Percentiles rank a stretch among this genome's conserved stretches.
Conservation (phyloP, 2,329 filamentous ascomycete genomes). For the Claviceps cyperi region DNA sequence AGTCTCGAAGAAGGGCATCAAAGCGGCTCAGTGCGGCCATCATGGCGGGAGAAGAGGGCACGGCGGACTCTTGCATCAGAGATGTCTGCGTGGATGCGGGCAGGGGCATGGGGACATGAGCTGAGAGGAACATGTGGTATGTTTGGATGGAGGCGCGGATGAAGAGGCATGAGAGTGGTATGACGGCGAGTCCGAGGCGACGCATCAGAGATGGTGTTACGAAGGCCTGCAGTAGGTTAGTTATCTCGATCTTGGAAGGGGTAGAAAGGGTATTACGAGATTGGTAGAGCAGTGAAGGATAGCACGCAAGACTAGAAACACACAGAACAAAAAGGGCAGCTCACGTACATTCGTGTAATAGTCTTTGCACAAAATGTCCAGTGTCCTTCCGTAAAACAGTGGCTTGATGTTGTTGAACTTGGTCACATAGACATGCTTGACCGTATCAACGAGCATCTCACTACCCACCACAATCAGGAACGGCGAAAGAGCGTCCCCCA, state of each 20-base stretch:
- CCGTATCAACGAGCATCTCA: constrained; percentile 91
- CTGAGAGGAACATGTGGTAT: constrained; percentile 94
- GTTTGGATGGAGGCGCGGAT: constrained; percentile 90
- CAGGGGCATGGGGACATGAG: constrained; percentile 63
- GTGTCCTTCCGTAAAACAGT: constrained; percentile 71
- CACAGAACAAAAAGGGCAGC: background rate
- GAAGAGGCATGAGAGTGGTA: constrained; percentile 87
- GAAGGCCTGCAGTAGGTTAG: constrained; percentile 48
- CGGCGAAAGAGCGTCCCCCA: constrained; percentile 77
- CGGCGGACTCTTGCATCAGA: constrained; percentile 46
- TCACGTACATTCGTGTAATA: constrained; percentile 78
- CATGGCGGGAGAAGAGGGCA: constrained; percentile 56
- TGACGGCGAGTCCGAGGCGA: constrained; percentile 76
- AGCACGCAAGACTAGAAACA: background rate
- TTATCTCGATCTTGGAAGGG: background rate
- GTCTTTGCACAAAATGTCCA: constrained; percentile 91
- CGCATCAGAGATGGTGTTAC: constrained; percentile 80
- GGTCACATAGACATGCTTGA: constrained; percentile 94
- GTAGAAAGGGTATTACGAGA: background rate
- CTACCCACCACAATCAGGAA: constrained; percentile 90
- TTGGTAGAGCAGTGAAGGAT: no score
- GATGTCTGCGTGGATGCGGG: constrained; percentile 51
- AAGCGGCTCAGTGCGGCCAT: constrained; percentile 66
- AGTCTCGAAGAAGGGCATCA: constrained; percentile 60
- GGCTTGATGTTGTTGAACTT: constrained; percentile 98